Evolutionary conservation across 2,329 filamentous ascomycete genomes (phyloP).

Genomic region (Cephalotrichum gorgonifer): DNA sequence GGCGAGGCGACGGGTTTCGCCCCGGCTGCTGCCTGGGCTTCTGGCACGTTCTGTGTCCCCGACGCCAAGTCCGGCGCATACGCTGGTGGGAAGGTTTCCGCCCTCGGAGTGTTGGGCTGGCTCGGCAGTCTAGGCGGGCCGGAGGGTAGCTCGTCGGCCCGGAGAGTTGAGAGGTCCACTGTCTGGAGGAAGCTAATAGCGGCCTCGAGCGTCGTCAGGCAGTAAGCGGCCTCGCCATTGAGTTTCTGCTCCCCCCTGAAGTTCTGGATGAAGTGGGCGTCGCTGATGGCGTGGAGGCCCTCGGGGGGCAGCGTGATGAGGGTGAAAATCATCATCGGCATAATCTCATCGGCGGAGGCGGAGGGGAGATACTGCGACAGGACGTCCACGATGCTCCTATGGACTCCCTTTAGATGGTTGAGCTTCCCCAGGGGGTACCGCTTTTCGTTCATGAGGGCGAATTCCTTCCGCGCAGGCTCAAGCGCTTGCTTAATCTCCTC

Average conservation of each 20-base stretch:
- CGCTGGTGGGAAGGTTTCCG: constrained; percentile 47
- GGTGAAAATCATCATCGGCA: constrained; percentile 93
- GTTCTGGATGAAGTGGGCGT: constrained; percentile 86
- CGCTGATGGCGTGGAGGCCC: constrained; percentile 81
- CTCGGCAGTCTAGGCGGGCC: constrained; percentile 50
- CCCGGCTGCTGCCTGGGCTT: background rate
- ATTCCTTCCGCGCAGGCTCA: constrained; percentile 54
- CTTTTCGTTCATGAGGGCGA: constrained; percentile 76
- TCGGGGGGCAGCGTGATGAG: constrained; percentile 85
- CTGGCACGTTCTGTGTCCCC: constrained; percentile 5
- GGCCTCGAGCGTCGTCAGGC: constrained; percentile 89
- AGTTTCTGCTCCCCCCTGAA: constrained; percentile 81
- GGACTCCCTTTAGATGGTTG: constrained; percentile 74
- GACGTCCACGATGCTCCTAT: constrained; percentile 91
- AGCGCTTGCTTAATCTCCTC: constrained; percentile 65
- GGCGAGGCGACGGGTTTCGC: constrained; percentile 21
- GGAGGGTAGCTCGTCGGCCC: constrained; percentile 65
- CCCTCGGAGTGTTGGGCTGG: constrained; percentile 35
- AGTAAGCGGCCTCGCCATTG: constrained; percentile 91
- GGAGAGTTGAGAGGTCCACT: constrained; percentile 81
- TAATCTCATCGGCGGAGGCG: constrained; percentile 92
- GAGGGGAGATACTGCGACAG: constrained; percentile 57
- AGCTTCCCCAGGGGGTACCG: constrained; percentile 83
- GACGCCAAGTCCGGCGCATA: constrained; percentile 35
- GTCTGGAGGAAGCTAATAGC: constrained; percentile 91